Conservation (phyloP, 1,139 yeast genomes). For the Saccharomyces hybrid region DNA sequence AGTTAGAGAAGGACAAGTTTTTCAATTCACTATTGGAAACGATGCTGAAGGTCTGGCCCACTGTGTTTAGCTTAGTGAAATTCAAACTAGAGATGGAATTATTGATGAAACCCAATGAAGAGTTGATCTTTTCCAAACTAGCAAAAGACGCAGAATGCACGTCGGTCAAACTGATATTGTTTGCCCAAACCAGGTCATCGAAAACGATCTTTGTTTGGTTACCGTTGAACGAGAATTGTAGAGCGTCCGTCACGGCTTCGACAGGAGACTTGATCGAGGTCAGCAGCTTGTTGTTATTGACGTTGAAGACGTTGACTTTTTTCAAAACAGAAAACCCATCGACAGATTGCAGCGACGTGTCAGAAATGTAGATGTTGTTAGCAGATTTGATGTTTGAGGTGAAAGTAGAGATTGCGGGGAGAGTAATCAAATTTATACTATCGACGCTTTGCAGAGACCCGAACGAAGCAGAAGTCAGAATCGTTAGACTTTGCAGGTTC, state of each 20-base stretch:
- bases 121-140: slow-evolving; percentile 63
- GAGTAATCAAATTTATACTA: slow-evolving; percentile 65
- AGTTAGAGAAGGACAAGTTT: slow-evolving; percentile 59
- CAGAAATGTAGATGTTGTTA: slow-evolving; percentile 65
- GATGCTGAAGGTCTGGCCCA: slow-evolving; percentile 80
- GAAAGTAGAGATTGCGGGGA: slow-evolving; percentile 68
- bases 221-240: slow-evolving; percentile 81
- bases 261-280: slow-evolving; percentile 64
- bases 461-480: slow-evolving; percentile 60
- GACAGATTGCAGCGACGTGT: slow-evolving; percentile 73
- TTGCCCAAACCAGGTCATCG: slow-evolving; percentile 69
- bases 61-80: slow-evolving; percentile 46
- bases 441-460: slow-evolving; percentile 80
- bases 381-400: slow-evolving; percentile 75
- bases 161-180: slow-evolving; percentile 75
- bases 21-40: slow-evolving; percentile 65
- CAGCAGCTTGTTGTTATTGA: slow-evolving; percentile 80
- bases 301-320: slow-evolving; percentile 64
- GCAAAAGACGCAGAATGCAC: slow-evolving; percentile 65
- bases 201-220: slow-evolving; percentile 61
- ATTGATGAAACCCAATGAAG: slow-evolving; percentile 71
- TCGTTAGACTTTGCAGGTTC: slow-evolving; percentile 54
- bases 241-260: slow-evolving; percentile 61
- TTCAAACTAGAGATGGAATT: slow-evolving; percentile 51
- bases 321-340: slow-evolving; percentile 68